Conservation (phyloP, 2,329 filamentous ascomycete species). For the Calonectria hongkongensis region DNA sequence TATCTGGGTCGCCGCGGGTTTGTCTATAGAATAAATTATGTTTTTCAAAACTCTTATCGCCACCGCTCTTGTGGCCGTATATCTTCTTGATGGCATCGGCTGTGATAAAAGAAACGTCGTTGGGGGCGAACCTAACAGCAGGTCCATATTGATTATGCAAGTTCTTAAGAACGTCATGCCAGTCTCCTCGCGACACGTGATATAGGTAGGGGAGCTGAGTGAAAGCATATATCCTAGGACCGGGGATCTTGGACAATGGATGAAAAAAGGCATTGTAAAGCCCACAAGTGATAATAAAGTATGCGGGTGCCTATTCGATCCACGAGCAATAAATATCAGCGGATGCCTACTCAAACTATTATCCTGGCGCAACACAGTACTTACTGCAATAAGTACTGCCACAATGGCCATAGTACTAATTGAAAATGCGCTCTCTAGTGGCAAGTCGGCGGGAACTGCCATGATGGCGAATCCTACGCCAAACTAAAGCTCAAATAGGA, state of each 20-base stretch:
- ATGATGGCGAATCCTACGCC: not conserved
- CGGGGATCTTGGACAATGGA: not conserved
- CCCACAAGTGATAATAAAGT: not conserved
- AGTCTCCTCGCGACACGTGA: not conserved
- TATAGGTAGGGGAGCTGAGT: not conserved
- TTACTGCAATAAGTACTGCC: not conserved
- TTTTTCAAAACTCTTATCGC: not conserved
- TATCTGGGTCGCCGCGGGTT: not conserved
- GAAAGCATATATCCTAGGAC: not conserved
- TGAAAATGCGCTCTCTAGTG: not conserved
- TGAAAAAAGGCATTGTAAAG: not conserved
- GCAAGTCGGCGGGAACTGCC: not conserved
- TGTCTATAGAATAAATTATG: not conserved
- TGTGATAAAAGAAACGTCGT: not conserved
- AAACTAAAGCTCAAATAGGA: no score
- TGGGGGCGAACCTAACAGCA: not conserved
- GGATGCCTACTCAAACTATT: not conserved
- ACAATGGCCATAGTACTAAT: not conserved
- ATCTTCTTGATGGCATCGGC: slow-evolving; percentile 1
- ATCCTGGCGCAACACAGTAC: no score
- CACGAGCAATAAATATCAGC: no score
- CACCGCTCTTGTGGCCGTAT: slow-evolving; percentile 1
- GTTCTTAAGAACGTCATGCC: not conserved
- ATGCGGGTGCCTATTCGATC: not conserved
- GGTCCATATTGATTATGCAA: not conserved